Evolutionary conservation across 208 protist species (phyloP).

Genomic region (Trypanosoma congolense): DNA sequence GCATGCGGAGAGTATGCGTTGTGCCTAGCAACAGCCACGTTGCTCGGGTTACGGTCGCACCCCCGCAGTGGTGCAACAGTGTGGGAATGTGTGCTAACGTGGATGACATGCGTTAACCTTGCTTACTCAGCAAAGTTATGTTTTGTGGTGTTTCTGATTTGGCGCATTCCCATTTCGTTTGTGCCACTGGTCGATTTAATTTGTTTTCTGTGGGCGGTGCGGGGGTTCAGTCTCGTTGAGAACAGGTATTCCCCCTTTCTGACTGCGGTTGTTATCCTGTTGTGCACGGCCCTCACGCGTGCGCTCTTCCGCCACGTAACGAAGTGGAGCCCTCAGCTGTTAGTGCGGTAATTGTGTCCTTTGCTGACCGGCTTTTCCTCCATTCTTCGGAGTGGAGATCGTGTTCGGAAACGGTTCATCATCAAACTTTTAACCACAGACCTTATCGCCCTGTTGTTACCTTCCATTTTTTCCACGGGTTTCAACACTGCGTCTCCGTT

Average conservation of each 20-base stretch:
- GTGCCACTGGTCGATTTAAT: conserved; percentile 63
- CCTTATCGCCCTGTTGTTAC: too few relatives aligned
- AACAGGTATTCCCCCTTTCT: conserved; percentile 22
- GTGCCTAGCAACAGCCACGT: conserved; percentile 39
- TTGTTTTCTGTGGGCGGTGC: conserved; percentile 62
- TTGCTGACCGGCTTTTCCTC: conserved; percentile 3
- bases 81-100: conserved; percentile 36
- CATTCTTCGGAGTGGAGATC: too few relatives aligned
- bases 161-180: conserved; percentile 58
- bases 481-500: too few relatives aligned
- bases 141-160: conserved; percentile 75
- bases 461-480: too few relatives aligned
- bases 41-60: conserved; percentile 39
- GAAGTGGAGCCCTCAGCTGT: conserved; percentile 42
- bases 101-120: conserved; percentile 51
- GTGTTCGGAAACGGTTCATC: too few relatives aligned
- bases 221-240: conserved; percentile 35
- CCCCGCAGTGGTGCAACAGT: conserved; percentile 1
- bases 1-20: conserved; percentile 54
- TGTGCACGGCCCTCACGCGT: conserved; percentile 29
- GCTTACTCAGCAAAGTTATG: conserved; percentile 53
- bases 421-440: too few relatives aligned
- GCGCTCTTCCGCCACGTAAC: conserved; percentile 59
- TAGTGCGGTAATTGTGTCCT: conserved; percentile 6
- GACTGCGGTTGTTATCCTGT: conserved; percentile 21